These are phyloP conservation scores for Alternaria triticimaculans DNA, from an alignment of 2,329 filamentous ascomycete genomes.

Conservation along the genomic window DNA sequence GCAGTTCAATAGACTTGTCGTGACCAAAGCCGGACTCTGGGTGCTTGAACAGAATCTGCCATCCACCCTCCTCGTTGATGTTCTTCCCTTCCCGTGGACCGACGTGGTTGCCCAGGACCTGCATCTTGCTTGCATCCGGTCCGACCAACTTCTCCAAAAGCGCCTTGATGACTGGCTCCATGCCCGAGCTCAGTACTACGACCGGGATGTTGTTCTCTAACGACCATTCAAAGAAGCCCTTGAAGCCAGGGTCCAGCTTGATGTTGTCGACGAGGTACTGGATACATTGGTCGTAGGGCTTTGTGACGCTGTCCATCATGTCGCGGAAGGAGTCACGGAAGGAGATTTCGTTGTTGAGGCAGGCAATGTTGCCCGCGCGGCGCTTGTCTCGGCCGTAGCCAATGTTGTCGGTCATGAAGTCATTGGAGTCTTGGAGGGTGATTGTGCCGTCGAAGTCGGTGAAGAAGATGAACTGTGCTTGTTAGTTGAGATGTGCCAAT, in stretches of 20 bases:
- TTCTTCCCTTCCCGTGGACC: conserved; percentile 72
- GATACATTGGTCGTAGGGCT: conserved; percentile 83
- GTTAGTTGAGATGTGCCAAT: conserved; percentile 16
- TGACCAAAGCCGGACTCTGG: conserved; percentile 86
- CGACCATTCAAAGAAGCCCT: conserved; percentile 85
- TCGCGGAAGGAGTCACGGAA: conserved; percentile 86
- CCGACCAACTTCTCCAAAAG: conserved; percentile 82
- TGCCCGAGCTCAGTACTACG: conserved; percentile 89
- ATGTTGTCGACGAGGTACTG: conserved; percentile 80
- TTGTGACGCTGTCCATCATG: conserved; percentile 88
- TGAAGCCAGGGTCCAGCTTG: conserved; percentile 86
- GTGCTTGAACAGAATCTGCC: conserved; percentile 89
- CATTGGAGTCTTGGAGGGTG: conserved; percentile 75
- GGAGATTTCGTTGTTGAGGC: conserved; percentile 71
- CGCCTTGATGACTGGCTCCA: conserved; percentile 88
- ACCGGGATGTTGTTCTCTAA: conserved; percentile 84
- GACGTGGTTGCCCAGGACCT: conserved; percentile 90
- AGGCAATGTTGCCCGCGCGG: conserved; percentile 74
- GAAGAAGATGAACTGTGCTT: conserved; percentile 84
- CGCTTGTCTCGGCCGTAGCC: conserved; percentile 80
- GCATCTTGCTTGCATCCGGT: conserved; percentile 76
- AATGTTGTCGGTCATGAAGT: conserved; percentile 83
- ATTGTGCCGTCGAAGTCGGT: conserved; percentile 98
- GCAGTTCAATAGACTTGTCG: conserved; percentile 92
- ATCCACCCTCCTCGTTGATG: conserved; percentile 81